Evolutionary conservation across 768 basidiomycete genomes (phyloP), one percentile per base, ranked within the genome.

Genomic region (Tylopilus sp.): DNA sequence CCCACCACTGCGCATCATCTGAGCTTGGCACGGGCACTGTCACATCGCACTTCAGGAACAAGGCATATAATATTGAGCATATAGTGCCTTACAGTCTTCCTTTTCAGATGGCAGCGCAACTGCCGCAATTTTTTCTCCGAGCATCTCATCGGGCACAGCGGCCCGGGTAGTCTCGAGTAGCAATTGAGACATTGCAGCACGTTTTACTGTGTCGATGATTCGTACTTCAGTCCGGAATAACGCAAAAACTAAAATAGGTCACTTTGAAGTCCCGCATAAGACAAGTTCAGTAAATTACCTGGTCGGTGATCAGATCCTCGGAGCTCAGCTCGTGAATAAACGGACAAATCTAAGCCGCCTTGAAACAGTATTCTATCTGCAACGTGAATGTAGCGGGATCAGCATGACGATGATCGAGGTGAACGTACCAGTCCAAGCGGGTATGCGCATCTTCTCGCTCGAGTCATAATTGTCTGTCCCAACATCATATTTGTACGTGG

Each of bases 301-400:
- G 97, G 97, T 65, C 88, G 86, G 67, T 99, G 97, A 73, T 99
- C 97, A 8, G 97, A 99, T n/a, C 89, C 84, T 63, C 76, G 78
- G 52, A 99, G 72, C 60, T 96, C 92, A 8, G 91, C 87, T 54
- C 93, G 78, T 19, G 86, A 84, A 69, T 99, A 99, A 10, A 84
- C 79, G 0, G 81, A 75, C 42, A 94, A 76, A 56, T 92, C 86
- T 24, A 98, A 76, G 30, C 76, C 74, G 11, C 96, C 96, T 55
- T 82, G 83, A 73, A 87, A 95, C 53, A 99, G 67, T 9, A 99
- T 84, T n/a, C 97, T 90, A 75, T 99, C 97, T 93, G 63, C n/a
- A 34, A 49, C 8, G 17, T 30, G 44, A 46, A 40, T 68, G 51
- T 54, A 55, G 36, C 5, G 5, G 22, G 25, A 21, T 41, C 2